Base-by-base conservation (phyloP, 2,329 filamentous ascomycete genomes). In the Fusarium pilosicola region DNA sequence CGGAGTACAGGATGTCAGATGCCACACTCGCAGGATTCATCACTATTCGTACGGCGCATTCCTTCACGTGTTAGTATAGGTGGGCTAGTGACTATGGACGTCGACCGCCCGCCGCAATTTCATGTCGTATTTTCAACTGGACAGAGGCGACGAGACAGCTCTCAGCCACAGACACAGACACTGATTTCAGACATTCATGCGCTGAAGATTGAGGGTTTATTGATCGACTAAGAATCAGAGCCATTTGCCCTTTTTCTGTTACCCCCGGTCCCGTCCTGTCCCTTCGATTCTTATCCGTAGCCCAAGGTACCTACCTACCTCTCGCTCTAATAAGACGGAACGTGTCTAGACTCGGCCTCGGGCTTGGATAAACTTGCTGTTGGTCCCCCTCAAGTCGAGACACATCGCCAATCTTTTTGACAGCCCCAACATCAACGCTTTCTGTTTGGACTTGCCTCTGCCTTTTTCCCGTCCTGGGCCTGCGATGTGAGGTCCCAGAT, bases 21-120 rank as follows among this genome's bases (percentile, higher is more conserved):
- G 46, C 38, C 30, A 24, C 39, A 32, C 46, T 57, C 13, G 41
- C 30, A 58, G 24, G 24, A 36, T 58, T 49, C 26, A 36, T 36
- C 38, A 38, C 45, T 67, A 65, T 66, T 44, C 42, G 32, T 45
- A 60, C 34, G 34, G 62, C 62, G 49, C 71, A 74, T 74, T 74
- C 71, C 71, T 68, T 68, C 67, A 74, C 71, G 71, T 74, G 71
- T 72, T 65, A 72, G 66, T 57, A 18, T 36, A 32, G 46, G 46
- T 41, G 17, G 44, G 44, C 49, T 39, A 54, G 51, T 41, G 34
- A 55, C 10, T 28, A 15, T 55, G 22, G 26, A n/a, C 36, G 34
- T 41, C 49, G 44, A 41, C 59, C 61, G 39, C 48, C 62, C 61
- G 70, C 49, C 41, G 66, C 52, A 73, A 74, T 68, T 74, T 70